Base-by-base conservation (phyloP, 441 rosid species). In the Daphne laureola region DNA sequence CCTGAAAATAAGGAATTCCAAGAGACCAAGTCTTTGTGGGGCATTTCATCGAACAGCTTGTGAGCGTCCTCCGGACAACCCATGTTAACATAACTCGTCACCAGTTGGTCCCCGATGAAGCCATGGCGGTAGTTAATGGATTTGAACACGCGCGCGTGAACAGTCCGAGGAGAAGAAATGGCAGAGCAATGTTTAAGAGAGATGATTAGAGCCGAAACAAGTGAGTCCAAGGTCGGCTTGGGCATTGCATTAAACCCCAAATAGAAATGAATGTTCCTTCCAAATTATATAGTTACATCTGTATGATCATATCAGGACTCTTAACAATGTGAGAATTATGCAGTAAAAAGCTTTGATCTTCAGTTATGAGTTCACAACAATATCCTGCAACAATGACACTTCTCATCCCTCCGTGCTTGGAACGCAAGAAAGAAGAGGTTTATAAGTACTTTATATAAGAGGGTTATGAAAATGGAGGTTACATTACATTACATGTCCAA, bases 401-500 rank as follows among this genome's bases (percentile, higher is more conserved):
- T 18, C 35, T 3, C 27, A 43, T 51, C 53, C 25, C 21, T 43
- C 12, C 3, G 21, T 31, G 11, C 12, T 31, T 31, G 38, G 2
- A 31, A 31, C 11, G 38, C 38, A 31, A 31, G 38, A 31, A 31
- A 31, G 38, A 31, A 31, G 38, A 31, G 11, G 38, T 31, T 31
- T 31, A 49, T 5, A 21, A 21, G 4, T n/a, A n/a, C n/a, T n/a
- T n/a, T n/a, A n/a, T n/a, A n/a, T n/a, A 47, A 11, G 14, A 44
- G 36, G 16, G 4, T 25, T 17, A 38, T 38, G 17, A 51, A 46
- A 23, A 31, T 14, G 14, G 51, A 43, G 14, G n/a, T 17, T 17
- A n/a, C n/a, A n/a, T n/a, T n/a, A n/a, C n/a, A n/a, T 75, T 79
- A 87, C 96, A 55, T 80, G 83, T 17, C 79, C 79, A n/a, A 79